These are phyloP conservation scores for Scheffersomyces lignicola DNA, from an alignment of 1,139 yeast genomes.

Conservation along the genomic window DNA sequence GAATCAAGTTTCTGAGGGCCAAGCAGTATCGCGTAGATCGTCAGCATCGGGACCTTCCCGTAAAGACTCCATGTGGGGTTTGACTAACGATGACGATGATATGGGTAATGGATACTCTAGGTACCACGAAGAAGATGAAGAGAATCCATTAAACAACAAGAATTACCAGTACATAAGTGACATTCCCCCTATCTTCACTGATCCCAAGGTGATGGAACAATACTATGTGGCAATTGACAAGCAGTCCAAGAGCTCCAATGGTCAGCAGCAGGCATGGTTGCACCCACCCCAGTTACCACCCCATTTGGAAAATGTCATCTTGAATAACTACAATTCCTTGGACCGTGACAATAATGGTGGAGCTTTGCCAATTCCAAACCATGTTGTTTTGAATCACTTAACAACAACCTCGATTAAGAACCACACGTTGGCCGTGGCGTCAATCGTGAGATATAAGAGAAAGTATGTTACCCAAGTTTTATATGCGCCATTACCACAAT, in stretches of 20 bases:
- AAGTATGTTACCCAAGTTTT: slow-evolving; percentile 51
- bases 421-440: slow-evolving; percentile 50
- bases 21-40: slow-evolving; percentile 22
- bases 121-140: slow-evolving; percentile 61
- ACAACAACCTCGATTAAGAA: slow-evolving; percentile 52
- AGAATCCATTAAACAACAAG: slow-evolving; percentile 14
- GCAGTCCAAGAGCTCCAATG: slow-evolving; percentile 63
- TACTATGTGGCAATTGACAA: slow-evolving; percentile 73
- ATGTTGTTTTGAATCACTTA: slow-evolving; percentile 45
- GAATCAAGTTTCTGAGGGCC: slow-evolving; percentile 6
- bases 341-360: slow-evolving; percentile 48
- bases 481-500: slow-evolving; percentile 44
- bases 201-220: slow-evolving; percentile 60
- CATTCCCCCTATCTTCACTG: slow-evolving; percentile 89
- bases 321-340: slow-evolving; percentile 48
- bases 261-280: slow-evolving; percentile 68
- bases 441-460: slow-evolving; percentile 47
- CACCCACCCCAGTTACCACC: slow-evolving; percentile 56
- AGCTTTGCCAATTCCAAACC: slow-evolving; percentile 51
- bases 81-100: slow-evolving; percentile 69
- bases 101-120: slow-evolving; percentile 81
- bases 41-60: slow-evolving; percentile 33
- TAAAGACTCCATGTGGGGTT: slow-evolving; percentile 54
- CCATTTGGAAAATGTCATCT: slow-evolving; percentile 48
- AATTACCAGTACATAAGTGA: slow-evolving; percentile 54